Evolutionary conservation across 805 yeast genomes (phyloP), one percentile per base, ranked within the genome.

Genomic region (Grigorovia transvaalensis): DNA sequence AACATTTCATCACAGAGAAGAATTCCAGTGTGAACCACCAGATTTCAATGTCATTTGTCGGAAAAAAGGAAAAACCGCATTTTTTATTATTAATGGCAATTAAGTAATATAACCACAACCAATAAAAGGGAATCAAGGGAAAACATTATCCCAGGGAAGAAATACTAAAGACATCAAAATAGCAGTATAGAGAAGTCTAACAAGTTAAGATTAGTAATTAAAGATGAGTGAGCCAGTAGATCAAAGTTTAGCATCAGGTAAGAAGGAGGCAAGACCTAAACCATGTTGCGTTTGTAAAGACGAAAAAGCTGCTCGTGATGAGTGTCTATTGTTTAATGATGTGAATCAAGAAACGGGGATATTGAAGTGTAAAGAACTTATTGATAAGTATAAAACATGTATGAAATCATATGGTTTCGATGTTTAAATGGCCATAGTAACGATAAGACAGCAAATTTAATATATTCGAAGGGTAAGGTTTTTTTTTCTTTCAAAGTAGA

Each of bases 261-360:
- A 43, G 11, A 50, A 45, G 15, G 45, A 44, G 17, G 47, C 56
- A 42, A 84, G 88, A 65, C 95, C 95, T 57, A 91, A 90, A 71
- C 97, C 99, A 53, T 91, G 99, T 71, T 91, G 98, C 65, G 98
- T 91, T 20, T 93, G 98, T 69, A 78, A 83, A 59, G 85, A 85
- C 38, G 88, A 88, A 63, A 88, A 88, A 70, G 77, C 84, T 54
- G 67, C 71, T 23, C 79, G 98, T 64, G 99, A 91, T 63, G 90
- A 89, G 62, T 93, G 98, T 66, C 72, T 91, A 52, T 75, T 91
- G 56, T 71, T 79, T 58, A 81, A 86, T 60, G 96, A 96, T 47
- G 84, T 84, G 58, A 97, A 89, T 18, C 75, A 86, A 46, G 62
- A 57, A 13, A 44, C 45, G 29, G 45, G 54, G 29, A 44, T 51